phyloP scores from a whole-genome alignment of 225 moss, liverwort and hornwort genomes.

The Rhytidiadelphus loreus region DNA sequence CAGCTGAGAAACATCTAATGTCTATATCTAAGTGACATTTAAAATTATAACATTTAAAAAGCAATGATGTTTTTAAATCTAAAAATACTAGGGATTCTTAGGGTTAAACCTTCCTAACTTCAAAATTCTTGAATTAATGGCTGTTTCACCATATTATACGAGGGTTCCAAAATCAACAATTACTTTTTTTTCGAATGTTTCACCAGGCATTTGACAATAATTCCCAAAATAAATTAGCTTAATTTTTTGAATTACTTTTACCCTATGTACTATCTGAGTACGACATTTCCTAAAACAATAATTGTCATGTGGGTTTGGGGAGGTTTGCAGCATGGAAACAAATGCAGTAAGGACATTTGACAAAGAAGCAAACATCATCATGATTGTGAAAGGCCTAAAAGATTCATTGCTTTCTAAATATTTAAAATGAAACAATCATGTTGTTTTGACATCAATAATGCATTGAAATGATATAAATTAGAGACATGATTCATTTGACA shows the following conservation, averaged over 20 bases:
- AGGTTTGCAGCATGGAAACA: not conserved
- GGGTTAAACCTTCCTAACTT: not conserved
- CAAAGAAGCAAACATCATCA: not conserved
- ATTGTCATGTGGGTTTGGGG: not conserved
- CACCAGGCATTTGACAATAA: not conserved
- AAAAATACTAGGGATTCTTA: too few species aligned
- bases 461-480: not conserved
- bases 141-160: not conserved
- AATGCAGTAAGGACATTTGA: not conserved
- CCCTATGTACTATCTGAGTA: not conserved
- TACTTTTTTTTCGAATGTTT: too few species aligned
- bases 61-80: too few species aligned
- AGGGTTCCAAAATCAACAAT: not conserved
- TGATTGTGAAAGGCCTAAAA: not conserved
- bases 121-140: not conserved
- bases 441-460: not conserved
- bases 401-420: not conserved
- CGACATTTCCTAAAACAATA: not conserved
- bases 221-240: not conserved
- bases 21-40: too few species aligned
- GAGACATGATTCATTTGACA: not conserved
- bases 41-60: too few species aligned
- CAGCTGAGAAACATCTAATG: too few species aligned
- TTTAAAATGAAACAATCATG: not conserved
- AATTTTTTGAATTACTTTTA: not conserved